A percentile compares a stretch with the other conserved stretches of the same genome.
Conservation (phyloP, 768 basidiomycete genomes). For the Pilatotrama ljubarskyi region DNA sequence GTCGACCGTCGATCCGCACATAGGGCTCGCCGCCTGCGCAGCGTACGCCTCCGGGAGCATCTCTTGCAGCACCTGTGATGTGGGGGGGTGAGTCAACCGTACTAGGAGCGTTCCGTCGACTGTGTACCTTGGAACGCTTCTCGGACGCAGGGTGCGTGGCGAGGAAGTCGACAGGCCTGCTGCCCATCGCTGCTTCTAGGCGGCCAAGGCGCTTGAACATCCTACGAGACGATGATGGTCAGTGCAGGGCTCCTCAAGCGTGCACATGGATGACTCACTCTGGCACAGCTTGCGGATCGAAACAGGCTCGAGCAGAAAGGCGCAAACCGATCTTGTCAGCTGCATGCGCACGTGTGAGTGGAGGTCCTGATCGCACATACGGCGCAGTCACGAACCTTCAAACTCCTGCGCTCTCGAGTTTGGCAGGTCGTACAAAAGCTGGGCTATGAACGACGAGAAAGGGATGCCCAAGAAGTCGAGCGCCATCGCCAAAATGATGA, state of each 20-base stretch:
- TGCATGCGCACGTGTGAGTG: conserved; percentile 30
- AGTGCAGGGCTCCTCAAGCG: neutral
- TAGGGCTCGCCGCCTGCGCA: conserved; percentile 54
- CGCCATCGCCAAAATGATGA: conserved; percentile 41
- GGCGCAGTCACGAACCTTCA: conserved; percentile 55
- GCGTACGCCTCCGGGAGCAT: conserved; percentile 58
- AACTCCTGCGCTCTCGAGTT: conserved; percentile 81
- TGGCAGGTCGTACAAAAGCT: conserved; percentile 66
- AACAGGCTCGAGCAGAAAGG: conserved; percentile 84
- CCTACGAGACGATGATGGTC: conserved; percentile 34
- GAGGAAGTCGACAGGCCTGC: conserved; percentile 56
- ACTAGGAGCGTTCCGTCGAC: neutral
- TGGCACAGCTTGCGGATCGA: conserved; percentile 74
- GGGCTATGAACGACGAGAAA: conserved; percentile 48
- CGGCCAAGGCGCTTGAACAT: conserved; percentile 70
- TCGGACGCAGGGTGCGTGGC: conserved; percentile 79
- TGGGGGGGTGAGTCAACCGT: neutral
- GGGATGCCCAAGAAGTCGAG: conserved; percentile 55
- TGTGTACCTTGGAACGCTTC: conserved; percentile 67
- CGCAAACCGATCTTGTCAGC: conserved; percentile 86
- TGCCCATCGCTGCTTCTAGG: conserved; percentile 45
- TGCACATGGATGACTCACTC: conserved; percentile 46
- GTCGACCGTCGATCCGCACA: conserved; percentile 41
- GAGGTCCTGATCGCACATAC: neutral
- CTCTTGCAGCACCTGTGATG: conserved; percentile 41